Conservation (phyloP, 768 basidiomycete genomes). For the Auriscalpium vulgare region DNA sequence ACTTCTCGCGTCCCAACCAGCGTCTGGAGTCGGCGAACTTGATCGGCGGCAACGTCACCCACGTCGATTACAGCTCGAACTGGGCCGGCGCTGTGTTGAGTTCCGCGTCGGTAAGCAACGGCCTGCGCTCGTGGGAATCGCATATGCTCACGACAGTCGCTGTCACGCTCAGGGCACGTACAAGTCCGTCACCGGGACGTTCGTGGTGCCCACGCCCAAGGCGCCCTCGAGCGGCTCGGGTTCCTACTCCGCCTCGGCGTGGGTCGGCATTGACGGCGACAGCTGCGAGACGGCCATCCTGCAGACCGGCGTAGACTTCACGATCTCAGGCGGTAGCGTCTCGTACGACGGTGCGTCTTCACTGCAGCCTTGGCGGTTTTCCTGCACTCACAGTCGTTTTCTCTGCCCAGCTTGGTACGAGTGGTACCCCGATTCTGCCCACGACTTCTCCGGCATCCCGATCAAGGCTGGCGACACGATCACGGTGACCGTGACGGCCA, state of each 20-base stretch:
- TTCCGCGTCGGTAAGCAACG: background rate
- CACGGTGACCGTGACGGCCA: slow-evolving; percentile 23
- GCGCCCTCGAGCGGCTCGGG: background rate
- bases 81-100: background rate
- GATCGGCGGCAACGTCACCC: background rate
- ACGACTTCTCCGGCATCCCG: slow-evolving; percentile 26
- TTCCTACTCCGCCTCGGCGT: slow-evolving; percentile 18
- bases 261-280: slow-evolving; percentile 28
- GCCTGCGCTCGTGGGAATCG: background rate
- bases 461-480: slow-evolving; percentile 23
- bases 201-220: background rate
- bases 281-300: slow-evolving; percentile 22
- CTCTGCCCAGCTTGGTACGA: slow-evolving; percentile 24
- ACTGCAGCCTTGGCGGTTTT: background rate
- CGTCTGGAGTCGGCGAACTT: background rate
- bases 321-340: slow-evolving; percentile 9
- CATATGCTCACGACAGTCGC: background rate
- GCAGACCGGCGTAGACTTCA: slow-evolving; percentile 27
- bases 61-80: background rate
- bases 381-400: background rate
- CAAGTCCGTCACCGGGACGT: background rate
- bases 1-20: background rate
- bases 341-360: slow-evolving; percentile 21
- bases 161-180: background rate
- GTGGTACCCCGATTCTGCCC: slow-evolving; percentile 26